Evolutionary conservation across 176 grass and related monocot species (phyloP), one percentile per base, ranked within the genome.

Genomic region (Triticum dicoccoides): DNA sequence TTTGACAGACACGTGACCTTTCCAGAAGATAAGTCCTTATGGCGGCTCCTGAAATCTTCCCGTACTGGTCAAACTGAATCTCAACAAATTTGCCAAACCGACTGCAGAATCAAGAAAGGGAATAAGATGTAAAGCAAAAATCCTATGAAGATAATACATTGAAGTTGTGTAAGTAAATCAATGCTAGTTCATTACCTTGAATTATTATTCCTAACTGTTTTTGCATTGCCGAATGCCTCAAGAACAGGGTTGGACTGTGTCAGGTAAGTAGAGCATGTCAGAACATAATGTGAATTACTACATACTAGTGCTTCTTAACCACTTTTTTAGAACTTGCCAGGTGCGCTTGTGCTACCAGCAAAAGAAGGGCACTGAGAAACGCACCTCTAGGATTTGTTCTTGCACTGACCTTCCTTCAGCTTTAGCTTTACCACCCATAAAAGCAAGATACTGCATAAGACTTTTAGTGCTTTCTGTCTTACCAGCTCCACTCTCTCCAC

Each of bases 21-120:
- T 97, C 95, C 9, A 97, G 86, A 92, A 97, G 92, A 82, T 97
- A 97, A 25, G 95, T 97, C 65, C 95, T 88, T 88, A 97, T 91
- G 61, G 95, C 95, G 4, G 95, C 95, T 92, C 95, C 95, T 32
- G 95, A 97, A 78, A 97, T 97, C 87, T 83, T 92, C 37, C 92
- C 92, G 1, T 79, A 80, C 25, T 80, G 51, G 65, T 97, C 95
- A 87, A 97, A 97, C 77, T 97, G 95, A 83, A 97, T 90, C 92
- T 97, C 95, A 74, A 97, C 95, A 81, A 97, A 97, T 87, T 97
- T 97, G 41, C 95, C 95, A 80, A 97, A 97, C 80, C 95, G 95
- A 94, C 95, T 97, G 86, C 35, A 76, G 61, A 76, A 82, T 51
- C 39, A 89, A 68, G 73, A 87, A 88, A 84, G 33, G 61, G 71